Base-by-base conservation (phyloP, 225 moss, liverwort and hornwort species). In the Pseudoscleropodium purum region DNA sequence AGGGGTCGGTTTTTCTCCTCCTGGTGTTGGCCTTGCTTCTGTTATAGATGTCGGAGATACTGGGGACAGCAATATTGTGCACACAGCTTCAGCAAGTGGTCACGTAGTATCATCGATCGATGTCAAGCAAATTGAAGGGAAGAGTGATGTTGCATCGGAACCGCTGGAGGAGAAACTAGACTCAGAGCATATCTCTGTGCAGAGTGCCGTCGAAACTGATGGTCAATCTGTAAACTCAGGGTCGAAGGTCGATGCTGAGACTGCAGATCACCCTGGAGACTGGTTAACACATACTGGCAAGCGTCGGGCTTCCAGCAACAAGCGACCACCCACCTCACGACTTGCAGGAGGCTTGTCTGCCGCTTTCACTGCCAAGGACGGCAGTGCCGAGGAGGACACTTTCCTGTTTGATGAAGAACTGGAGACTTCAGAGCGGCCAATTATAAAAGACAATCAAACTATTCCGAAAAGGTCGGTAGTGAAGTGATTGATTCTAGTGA, bases 361-460 rank as follows among this genome's bases (percentile, higher is more conserved):
- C 33, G 97, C 97, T 52, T 99, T 99, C 84, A 95, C 93, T 83
- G 91, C 92, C 9, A 94, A 95, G 84, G 92, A 87, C 51, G 93
- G 83, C 34, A 94, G 88, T 90, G 83, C 90, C 43, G 96, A 96
- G 74, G 97, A 97, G 90, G 96, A 97, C 69, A 96, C 96, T 20
- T 97, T 99, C 88, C 94, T 93, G 75, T 94, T 99, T 26, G 99
- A 97, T 90, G 99, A 99, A 95, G 99, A 99, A 88, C 91, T 99
- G 69, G 99, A 99, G 83, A 91, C 92, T 69, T 91, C 97, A 59
- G 96, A 97, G 82, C 94, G 94, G 63, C 92, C 93, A 84, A 82
- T 72, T 54, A 15, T 85, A 2, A 99, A 97, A 92, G 93, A 93
- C 36, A 84, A 85, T 85, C 92, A 65, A 86, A 81, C 62, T 88